phyloP scores from a whole-genome alignment of 2,329 filamentous ascomycete genomes.

The Paradendryphiella salina region DNA sequence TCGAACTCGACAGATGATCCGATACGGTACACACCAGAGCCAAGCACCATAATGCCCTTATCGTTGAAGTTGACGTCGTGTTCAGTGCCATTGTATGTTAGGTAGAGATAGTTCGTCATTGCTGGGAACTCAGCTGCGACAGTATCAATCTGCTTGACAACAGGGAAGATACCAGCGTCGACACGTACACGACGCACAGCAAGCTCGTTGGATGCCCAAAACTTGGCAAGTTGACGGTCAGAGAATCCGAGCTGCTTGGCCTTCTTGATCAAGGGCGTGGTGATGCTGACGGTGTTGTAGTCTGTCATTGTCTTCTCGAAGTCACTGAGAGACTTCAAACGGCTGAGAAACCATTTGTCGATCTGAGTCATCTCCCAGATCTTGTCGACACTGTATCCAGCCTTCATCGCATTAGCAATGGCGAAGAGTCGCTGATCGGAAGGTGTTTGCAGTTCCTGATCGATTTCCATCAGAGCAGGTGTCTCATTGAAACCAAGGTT shows the following conservation, averaged over 20 bases:
- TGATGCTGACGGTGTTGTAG: conserved; percentile 68
- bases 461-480: conserved; percentile 82
- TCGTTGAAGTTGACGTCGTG: conserved; percentile 85
- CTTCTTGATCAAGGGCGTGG: conserved; percentile 69
- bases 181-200: conserved; percentile 80
- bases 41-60: conserved; percentile 92
- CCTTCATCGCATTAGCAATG: conserved; percentile 95
- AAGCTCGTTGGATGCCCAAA: conserved; percentile 92
- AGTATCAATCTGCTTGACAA: conserved; percentile 98
- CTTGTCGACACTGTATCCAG: conserved; percentile 91
- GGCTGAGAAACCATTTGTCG: conserved; percentile 96
- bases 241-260: conserved; percentile 95
- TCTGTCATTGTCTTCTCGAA: conserved; percentile 79
- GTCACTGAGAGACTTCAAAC: conserved; percentile 86
- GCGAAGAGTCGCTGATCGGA: conserved; percentile 97
- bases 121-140: conserved; percentile 96
- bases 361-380: conserved; percentile 99
- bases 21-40: conserved; percentile 94
- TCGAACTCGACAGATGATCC: conserved; percentile 98
- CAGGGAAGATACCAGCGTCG: conserved; percentile 83
- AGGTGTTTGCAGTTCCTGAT: conserved; percentile 93
- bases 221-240: conserved; percentile 89
- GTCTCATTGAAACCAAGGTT: conserved; percentile 95
- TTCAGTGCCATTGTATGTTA: conserved; percentile 91
- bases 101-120: conserved; percentile 92